Evolutionary conservation across 768 basidiomycete genomes (phyloP).

Genomic region (Rhodosporidiobolus odoratus): DNA sequence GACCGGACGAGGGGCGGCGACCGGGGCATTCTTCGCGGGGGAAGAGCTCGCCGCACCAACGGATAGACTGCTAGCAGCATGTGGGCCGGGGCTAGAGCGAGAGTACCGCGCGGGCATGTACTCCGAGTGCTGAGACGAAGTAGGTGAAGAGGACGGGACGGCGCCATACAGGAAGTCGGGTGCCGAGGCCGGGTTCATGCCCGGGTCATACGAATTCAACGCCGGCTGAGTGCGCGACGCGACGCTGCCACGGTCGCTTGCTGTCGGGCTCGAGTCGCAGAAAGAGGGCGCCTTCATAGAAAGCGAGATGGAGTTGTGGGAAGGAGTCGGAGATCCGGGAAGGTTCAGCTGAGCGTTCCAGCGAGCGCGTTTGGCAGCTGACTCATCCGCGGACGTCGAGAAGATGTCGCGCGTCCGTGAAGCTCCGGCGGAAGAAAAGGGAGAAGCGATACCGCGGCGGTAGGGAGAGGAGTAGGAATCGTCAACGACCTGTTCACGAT

Average conservation of each 20-base stretch:
- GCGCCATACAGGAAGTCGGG: conserved; percentile 33
- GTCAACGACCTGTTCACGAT: neutral
- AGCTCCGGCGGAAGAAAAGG: conserved; percentile 8
- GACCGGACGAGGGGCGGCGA: neutral
- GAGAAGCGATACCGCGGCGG: conserved; percentile 6
- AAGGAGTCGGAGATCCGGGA: conserved; percentile 27
- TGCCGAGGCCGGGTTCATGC: conserved; percentile 22
- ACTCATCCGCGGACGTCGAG: neutral
- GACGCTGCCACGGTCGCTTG: conserved; percentile 17
- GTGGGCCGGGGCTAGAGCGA: conserved; percentile 31
- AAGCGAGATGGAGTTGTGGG: conserved; percentile 4
- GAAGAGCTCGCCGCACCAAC: neutral
- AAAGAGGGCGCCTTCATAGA: conserved; percentile 34
- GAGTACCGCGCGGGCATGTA: conserved; percentile 16
- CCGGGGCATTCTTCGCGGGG: neutral
- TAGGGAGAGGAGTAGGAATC: conserved; percentile 19
- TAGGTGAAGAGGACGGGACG: conserved; percentile 22
- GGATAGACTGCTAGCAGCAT: neutral
- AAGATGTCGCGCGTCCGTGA: conserved; percentile 32
- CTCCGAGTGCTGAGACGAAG: conserved; percentile 28
- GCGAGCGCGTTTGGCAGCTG: conserved; percentile 19
- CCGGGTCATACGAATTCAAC: neutral
- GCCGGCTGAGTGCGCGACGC: neutral
- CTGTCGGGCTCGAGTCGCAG: conserved; percentile 37
- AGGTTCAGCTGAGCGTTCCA: conserved; percentile 6